Conservation (phyloP, 306 rosid species). For the Vachellia pachyceras region DNA sequence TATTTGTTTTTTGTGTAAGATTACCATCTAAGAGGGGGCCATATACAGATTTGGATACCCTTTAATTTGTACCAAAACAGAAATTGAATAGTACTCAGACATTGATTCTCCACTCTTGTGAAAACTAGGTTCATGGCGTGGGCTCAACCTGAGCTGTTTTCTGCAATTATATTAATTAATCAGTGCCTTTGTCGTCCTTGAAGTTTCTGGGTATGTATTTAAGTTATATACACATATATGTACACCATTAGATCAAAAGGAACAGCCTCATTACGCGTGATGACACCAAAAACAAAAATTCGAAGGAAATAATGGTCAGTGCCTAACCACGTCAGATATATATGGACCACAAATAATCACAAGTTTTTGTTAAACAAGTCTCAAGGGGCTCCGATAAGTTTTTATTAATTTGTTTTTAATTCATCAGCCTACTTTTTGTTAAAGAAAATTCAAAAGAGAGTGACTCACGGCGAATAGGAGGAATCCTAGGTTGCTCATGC, state of each 20-base stretch:
- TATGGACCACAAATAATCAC: not conserved
- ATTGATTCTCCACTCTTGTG: conserved; percentile 34
- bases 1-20: conserved; percentile 54
- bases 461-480: conserved; percentile 89
- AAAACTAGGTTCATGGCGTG: conserved; percentile 37
- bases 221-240: not conserved
- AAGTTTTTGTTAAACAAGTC: not conserved
- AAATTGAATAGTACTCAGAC: conserved; percentile 16
- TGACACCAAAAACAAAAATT: not conserved
- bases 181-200: conserved; percentile 10
- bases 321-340: not conserved
- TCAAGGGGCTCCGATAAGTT: not conserved
- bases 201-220: conserved; percentile 11
- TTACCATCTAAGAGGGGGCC: conserved; percentile 66
- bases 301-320: not conserved
- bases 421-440: not conserved
- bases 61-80: conserved; percentile 22
- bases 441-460: not conserved
- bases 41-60: conserved; percentile 42
- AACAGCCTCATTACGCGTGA: not conserved
- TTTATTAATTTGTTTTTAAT: not conserved
- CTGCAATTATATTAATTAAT: not conserved
- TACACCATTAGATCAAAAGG: not conserved
- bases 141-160: conserved; percentile 26
- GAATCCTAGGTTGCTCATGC: conserved; percentile 73